These are phyloP conservation scores for Candida gigantensis DNA, from an alignment of 1,139 yeast species.

Conservation along the genomic window DNA sequence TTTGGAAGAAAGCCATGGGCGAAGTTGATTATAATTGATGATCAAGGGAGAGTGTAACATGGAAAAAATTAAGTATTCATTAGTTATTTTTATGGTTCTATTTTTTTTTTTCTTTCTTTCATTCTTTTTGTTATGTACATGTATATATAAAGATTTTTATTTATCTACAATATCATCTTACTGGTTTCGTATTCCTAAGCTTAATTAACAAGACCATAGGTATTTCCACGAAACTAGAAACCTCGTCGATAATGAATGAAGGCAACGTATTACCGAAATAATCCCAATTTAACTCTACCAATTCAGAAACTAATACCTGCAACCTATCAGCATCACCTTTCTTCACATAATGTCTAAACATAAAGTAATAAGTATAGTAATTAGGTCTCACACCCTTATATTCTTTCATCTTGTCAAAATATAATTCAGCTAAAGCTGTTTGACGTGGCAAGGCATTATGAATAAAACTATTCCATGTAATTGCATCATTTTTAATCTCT, in stretches of 20 bases:
- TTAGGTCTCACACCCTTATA: constrained; percentile 39
- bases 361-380: constrained; percentile 56
- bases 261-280: constrained; percentile 48
- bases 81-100: constrained; percentile 1
- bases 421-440: constrained; percentile 40
- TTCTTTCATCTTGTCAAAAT: constrained; percentile 33
- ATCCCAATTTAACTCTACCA: constrained; percentile 25
- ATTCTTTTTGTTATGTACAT: constrained; percentile 8
- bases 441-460: constrained; percentile 43
- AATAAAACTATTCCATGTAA: constrained; percentile 64
- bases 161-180: constrained; percentile 1
- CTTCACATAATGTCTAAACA: constrained; percentile 47
- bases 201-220: constrained; percentile 7
- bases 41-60: too few species aligned
- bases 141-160: constrained; percentile 6
- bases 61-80: neutral
- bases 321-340: constrained; percentile 33
- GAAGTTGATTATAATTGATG: constrained; percentile 28
- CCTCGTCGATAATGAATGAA: constrained; percentile 20
- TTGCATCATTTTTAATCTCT: constrained; percentile 31
- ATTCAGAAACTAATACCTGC: constrained; percentile 37
- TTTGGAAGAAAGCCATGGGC: constrained; percentile 50
- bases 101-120: neutral
- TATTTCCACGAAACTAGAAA: constrained; percentile 8
- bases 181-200: too few species aligned